Evolutionary conservation across 345 rosid species (phyloP), one percentile per base, ranked within the genome.

Genomic region (Nasturtium officinale): DNA sequence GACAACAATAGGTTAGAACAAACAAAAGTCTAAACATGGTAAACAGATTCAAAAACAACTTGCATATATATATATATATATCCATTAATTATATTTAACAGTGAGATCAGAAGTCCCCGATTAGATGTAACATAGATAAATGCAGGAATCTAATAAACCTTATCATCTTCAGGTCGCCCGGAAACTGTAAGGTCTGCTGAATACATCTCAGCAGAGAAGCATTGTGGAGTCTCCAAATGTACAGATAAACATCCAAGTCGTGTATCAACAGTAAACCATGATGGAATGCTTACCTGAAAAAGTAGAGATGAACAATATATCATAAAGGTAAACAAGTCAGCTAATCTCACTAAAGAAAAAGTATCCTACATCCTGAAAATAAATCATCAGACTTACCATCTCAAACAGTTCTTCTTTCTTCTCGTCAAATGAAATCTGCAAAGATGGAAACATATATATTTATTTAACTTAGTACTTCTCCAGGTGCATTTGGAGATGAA

Each of bases 171-270:
- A 47, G 99, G 89, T 74, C 92, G 84, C 77, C 97, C 99, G 57
- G 86, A 76, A 63, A 92, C 92, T 82, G 82, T 87, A 65, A 96
- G 95, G 80, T 96, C 99, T 52, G 86, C 91, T 25, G 98, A 87
- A 85, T 96, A 96, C 99, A 96, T 90, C 84, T 92, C 98, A 0
- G 99, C 99, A 10, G 97, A 84, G 81, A 96, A 96, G 87, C 99
- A 96, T 71, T 96, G 99, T 25, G 99, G 98, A 9, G 95, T 89
- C 66, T 96, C 99, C 85, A 96, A 85, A 85, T 96, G 98, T 65
- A 92, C 55, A 51, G 98, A 90, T 85, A 96, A 86, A 82, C 95
- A 85, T 71, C 99, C 98, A 75, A 92, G 96, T 83, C 96, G 83
- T 21, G 96, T 85, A 78, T 96, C 99, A 78, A 89, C 91, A 43